These are phyloP conservation scores for Boletus barrowsii DNA, from an alignment of 768 basidiomycete genomes.

Conservation along the genomic window DNA sequence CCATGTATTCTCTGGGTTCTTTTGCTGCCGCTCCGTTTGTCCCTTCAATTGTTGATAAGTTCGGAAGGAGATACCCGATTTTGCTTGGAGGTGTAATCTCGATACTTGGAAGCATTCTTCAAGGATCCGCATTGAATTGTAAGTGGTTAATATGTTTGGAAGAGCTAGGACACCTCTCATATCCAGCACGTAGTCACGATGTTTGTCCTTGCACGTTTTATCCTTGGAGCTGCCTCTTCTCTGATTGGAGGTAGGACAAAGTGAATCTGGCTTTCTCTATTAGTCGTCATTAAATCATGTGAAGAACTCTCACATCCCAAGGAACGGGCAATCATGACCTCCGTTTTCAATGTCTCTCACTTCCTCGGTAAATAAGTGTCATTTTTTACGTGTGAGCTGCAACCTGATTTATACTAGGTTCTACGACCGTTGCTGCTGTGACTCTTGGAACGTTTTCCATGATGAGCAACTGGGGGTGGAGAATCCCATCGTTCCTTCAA, in stretches of 20 bases:
- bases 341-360: neutral
- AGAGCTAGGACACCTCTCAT: neutral
- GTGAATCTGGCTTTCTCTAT: no score
- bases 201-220: slow-evolving; percentile 1
- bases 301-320: slow-evolving; percentile 18
- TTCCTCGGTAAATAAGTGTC: neutral
- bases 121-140: slow-evolving; percentile 5
- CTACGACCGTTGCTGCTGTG: slow-evolving; percentile 40
- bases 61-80: slow-evolving; percentile 14
- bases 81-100: slow-evolving; percentile 7
- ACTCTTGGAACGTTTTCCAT: slow-evolving; percentile 67
- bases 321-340: slow-evolving; percentile 6
- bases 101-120: neutral
- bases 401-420: slow-evolving; percentile 4
- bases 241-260: slow-evolving; percentile 17
- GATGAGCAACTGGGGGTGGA: slow-evolving; percentile 59
- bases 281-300: neutral
- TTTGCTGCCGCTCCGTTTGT: slow-evolving; percentile 49
- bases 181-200: neutral
- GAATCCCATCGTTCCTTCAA: slow-evolving; percentile 60
- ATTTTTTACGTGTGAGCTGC: no score
- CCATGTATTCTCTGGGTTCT: slow-evolving; percentile 59
- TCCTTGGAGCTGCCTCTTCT: slow-evolving; percentile 22
- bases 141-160: neutral
- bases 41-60: slow-evolving; percentile 2